phyloP scores from a whole-genome alignment of 352 stramenopile species.

The Peronosclerospora sorghi region DNA sequence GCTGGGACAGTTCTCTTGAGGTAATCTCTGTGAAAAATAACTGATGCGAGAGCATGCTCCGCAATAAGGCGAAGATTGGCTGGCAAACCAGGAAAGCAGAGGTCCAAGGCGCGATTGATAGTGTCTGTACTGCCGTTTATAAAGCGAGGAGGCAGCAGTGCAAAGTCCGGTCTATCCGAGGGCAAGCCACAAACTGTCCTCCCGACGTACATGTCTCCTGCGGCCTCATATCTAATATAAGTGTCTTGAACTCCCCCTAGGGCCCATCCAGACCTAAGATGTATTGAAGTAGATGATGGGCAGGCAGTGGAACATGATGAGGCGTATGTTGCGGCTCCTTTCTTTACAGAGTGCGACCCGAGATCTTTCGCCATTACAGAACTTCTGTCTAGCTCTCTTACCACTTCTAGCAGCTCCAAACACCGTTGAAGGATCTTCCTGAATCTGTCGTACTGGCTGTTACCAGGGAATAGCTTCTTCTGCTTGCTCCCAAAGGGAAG shows the following conservation, averaged over 20 bases:
- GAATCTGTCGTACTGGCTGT: constrained; percentile 6
- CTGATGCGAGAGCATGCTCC: too few relatives aligned
- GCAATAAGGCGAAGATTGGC: too few relatives aligned
- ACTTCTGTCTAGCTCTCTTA: constrained; percentile 7
- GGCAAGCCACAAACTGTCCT: constrained; percentile 9
- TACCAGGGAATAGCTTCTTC: constrained; percentile 4
- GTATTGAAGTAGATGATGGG: constrained; percentile 7
- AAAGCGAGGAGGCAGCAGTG: constrained; percentile 4
- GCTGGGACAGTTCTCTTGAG: too few relatives aligned
- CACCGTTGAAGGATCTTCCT: constrained; percentile 1
- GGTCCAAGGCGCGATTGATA: too few relatives aligned
- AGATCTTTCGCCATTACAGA: constrained; percentile 9
- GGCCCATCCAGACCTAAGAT: constrained; percentile 11
- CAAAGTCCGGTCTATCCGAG: constrained; percentile 5
- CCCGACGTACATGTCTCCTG: constrained; percentile 14
- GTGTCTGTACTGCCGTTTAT: too few relatives aligned
- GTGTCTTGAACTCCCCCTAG: constrained; percentile 12
- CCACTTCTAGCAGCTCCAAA: background rate
- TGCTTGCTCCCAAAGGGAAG: background rate
- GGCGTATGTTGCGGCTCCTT: constrained; percentile 9
- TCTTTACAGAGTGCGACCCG: constrained; percentile 15
- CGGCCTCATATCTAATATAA: constrained; percentile 11
- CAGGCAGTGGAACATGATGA: constrained; percentile 8
- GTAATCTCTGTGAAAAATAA: too few relatives aligned
- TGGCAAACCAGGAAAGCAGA: too few relatives aligned